Evolutionary conservation across 768 basidiomycete genomes (phyloP), one percentile per base, ranked within the genome.

Genomic region (Podaxis mareebaensis): DNA sequence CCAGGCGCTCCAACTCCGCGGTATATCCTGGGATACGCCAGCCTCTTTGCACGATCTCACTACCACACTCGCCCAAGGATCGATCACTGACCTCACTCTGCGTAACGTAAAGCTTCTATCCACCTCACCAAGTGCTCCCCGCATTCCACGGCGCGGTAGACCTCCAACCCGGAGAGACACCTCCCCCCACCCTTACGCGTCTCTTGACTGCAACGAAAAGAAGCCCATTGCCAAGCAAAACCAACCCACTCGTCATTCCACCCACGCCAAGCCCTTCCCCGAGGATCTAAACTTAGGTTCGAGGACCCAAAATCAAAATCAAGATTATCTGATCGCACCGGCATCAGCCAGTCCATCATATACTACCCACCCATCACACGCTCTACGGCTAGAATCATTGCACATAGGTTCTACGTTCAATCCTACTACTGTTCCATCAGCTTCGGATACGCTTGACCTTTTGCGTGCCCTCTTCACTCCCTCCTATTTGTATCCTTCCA

Each of bases 191-290:
- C 7, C 30, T 40, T 24, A 46, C 26, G 26, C 26, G 28, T 6
- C 24, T 46, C 8, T 22, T 5, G 49, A 26, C 26, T 22, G 49
- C 22, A 24, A 7, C 3, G 26, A 51, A 28, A 51, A 28, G 20
- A 26, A 24, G 20, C n/a, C 13, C 4, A 15, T 22, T 17, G 13
- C 44, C 15, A 26, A 22, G 30, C 22, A 39, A 6, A 22, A 28
- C 13, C 61, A 56, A 33, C 8, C 20, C n/a, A 24, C n/a, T 20
- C 7, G 3, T 7, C 39, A 8, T 2, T 52, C 51, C 26, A 36
- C 15, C 22, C 59, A 59, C 30, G 59, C 59, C 59, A 52, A 52
- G 59, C 22, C 33, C 22, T 60, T 60, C 58, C 15, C 48, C 38
- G 4, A 30, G 53, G 28, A 36, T 20, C 38, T 24, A 56, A 56